phyloP scores from a whole-genome alignment of 768 basidiomycete genomes.

The Russula emetica region DNA sequence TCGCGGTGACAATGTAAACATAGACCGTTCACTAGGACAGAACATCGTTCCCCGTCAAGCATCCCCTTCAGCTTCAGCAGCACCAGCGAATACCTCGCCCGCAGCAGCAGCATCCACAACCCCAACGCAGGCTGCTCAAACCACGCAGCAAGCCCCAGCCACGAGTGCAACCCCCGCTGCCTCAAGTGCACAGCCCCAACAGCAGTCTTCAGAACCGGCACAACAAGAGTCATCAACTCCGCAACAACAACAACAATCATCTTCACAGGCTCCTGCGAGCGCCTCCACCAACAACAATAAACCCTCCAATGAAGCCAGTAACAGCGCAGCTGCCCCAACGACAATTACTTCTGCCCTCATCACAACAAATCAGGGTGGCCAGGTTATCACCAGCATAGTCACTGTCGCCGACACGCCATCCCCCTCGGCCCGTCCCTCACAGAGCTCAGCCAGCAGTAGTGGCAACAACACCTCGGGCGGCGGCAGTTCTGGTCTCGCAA shows the following conservation, averaged over 20 bases:
- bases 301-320: not conserved
- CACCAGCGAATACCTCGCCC: not conserved
- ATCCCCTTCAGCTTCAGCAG: not conserved
- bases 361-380: slow-evolving; percentile 35
- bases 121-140: not conserved
- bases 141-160: not conserved
- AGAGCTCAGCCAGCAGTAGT: slow-evolving; percentile 26
- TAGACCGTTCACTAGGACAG: not conserved
- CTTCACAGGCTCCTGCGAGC: slow-evolving; percentile 7
- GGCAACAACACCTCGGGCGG: slow-evolving; percentile 15
- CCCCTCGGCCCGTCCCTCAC: slow-evolving; percentile 29
- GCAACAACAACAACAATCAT: slow-evolving; percentile 4
- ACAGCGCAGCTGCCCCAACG: slow-evolving; percentile 9
- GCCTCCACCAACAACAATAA: not conserved
- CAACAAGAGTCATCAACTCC: slow-evolving; percentile 19
- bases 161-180: slow-evolving; percentile 10
- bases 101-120: not conserved
- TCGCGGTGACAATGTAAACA: slow-evolving; percentile 28
- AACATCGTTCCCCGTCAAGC: slow-evolving; percentile 25
- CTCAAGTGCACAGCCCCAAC: not conserved
- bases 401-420: slow-evolving; percentile 16
- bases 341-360: slow-evolving; percentile 22
- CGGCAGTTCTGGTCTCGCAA: slow-evolving; percentile 45
- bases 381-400: slow-evolving; percentile 31
- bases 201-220: slow-evolving; percentile 21